phyloP scores from a whole-genome alignment of 768 basidiomycete species.

The Lanmaoa rubissima region DNA sequence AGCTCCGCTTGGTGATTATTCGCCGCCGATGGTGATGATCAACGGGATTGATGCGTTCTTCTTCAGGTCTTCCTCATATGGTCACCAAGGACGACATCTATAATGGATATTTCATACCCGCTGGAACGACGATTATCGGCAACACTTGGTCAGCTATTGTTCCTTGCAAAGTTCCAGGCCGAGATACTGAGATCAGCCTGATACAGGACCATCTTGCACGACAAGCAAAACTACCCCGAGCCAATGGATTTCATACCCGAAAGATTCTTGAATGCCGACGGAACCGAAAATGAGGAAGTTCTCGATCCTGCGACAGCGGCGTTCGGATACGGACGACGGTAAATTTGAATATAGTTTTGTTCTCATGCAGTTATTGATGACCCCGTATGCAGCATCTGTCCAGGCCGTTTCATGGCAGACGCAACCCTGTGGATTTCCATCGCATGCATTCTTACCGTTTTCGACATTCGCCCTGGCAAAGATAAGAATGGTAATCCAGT shows the following conservation, averaged over 20 bases:
- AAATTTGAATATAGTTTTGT: background rate
- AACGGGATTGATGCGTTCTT: constrained; percentile 9
- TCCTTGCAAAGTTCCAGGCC: background rate
- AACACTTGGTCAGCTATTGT: constrained; percentile 49
- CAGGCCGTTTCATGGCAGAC: constrained; percentile 45
- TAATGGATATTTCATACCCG: constrained; percentile 33
- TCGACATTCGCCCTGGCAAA: constrained; percentile 24
- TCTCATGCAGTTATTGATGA: background rate
- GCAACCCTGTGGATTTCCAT: constrained; percentile 37
- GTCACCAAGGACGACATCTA: constrained; percentile 33
- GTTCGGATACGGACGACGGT: constrained; percentile 40
- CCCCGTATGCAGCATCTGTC: constrained; percentile 33
- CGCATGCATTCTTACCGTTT: constrained; percentile 30
- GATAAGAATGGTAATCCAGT: constrained; percentile 18
- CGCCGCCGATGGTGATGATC: constrained; percentile 9
- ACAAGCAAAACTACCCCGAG: constrained; percentile 34
- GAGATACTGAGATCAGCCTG: constrained; percentile 5
- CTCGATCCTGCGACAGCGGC: constrained; percentile 31
- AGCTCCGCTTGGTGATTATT: constrained; percentile 32
- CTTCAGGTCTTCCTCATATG: constrained; percentile 32
- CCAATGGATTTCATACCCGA: constrained; percentile 38
- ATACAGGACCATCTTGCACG: constrained; percentile 39
- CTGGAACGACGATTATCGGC: constrained; percentile 50
- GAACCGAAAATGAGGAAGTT: constrained; percentile 32
- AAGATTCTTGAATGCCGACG: constrained; percentile 39